Evolutionary conservation across 768 basidiomycete genomes (phyloP).

Genomic region (Grammothele lineata): DNA sequence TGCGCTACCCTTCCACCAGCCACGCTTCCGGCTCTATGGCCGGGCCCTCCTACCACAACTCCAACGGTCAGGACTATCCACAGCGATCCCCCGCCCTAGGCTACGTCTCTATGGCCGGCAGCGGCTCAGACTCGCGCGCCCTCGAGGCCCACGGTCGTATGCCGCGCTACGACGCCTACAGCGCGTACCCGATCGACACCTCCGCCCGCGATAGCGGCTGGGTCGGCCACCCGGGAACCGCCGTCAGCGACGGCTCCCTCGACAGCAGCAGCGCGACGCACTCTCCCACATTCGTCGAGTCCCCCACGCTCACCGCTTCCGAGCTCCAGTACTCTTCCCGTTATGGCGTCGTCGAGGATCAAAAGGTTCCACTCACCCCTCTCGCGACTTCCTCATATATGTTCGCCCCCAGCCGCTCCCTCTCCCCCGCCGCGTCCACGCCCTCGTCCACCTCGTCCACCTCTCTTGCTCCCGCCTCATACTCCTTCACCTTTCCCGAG

Average conservation of each 20-base stretch:
- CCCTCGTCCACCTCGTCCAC: constrained; percentile 58
- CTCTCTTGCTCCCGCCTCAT: constrained; percentile 51
- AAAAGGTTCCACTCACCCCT: constrained; percentile 47
- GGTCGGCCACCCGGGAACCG: constrained; percentile 32
- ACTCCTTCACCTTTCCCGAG: constrained; percentile 63
- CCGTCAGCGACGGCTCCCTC: constrained; percentile 37
- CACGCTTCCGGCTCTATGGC: constrained; percentile 39
- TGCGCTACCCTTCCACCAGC: constrained; percentile 48
- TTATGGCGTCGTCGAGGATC: constrained; percentile 46
- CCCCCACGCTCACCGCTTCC: constrained; percentile 48
- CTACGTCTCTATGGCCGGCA: constrained; percentile 23
- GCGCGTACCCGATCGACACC: constrained; percentile 33
- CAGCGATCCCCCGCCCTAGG: constrained; percentile 46
- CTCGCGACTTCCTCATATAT: constrained; percentile 52
- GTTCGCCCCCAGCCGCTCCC: constrained; percentile 64
- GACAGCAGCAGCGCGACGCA: constrained; percentile 43
- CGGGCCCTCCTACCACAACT: constrained; percentile 41
- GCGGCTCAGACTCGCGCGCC: constrained; percentile 27
- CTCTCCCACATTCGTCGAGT: constrained; percentile 50
- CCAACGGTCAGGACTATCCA: constrained; percentile 35
- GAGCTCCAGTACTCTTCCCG: constrained; percentile 46
- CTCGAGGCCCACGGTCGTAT: constrained; percentile 36
- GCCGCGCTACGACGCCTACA: constrained; percentile 45
- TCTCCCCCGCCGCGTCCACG: constrained; percentile 65
- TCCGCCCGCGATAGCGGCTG: constrained; percentile 26